A percentile compares a stretch with the other conserved stretches of the same genome.
These are phyloP conservation scores for Eimeria necatrix DNA, from an alignment of 169 alveolate species.

Conservation along the genomic window DNA sequence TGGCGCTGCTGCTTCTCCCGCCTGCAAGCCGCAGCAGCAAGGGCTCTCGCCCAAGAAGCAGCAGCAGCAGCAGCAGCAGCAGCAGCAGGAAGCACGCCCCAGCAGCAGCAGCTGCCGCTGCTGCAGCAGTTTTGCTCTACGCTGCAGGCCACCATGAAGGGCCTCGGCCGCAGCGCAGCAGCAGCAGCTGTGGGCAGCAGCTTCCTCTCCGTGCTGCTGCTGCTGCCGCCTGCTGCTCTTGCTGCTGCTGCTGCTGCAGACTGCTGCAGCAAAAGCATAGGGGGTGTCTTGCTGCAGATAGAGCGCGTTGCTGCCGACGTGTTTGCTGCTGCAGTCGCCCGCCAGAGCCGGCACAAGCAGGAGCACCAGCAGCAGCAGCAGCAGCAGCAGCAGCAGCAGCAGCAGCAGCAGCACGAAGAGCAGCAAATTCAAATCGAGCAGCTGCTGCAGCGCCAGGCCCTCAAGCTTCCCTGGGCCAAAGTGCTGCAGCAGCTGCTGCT, in stretches of 20 bases:
- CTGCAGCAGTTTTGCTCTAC: neutral
- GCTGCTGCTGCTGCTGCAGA: neutral
- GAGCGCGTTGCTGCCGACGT: neutral
- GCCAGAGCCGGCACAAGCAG: neutral
- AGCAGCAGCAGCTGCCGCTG: neutral
- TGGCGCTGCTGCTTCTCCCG: neutral
- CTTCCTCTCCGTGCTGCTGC: neutral
- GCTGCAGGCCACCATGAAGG: neutral
- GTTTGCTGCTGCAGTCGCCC: neutral
- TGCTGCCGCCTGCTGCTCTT: neutral
- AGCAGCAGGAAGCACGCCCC: neutral
- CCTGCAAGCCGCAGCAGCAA: neutral
- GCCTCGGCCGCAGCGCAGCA: neutral
- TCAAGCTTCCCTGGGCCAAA: neutral
- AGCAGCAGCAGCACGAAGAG: neutral
- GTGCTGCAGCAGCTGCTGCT: neutral
- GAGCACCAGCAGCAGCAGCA: neutral
- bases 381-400: conserved; percentile 13
- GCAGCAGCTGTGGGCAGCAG: neutral
- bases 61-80: neutral
- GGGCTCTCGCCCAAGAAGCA: neutral
- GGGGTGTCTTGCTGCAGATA: neutral
- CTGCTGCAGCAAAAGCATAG: neutral
- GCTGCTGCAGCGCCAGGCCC: neutral
- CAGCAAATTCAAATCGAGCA: neutral